Evolutionary conservation across 2,329 filamentous ascomycete species (phyloP).

Genomic region (Taxawa tesnikishii): DNA sequence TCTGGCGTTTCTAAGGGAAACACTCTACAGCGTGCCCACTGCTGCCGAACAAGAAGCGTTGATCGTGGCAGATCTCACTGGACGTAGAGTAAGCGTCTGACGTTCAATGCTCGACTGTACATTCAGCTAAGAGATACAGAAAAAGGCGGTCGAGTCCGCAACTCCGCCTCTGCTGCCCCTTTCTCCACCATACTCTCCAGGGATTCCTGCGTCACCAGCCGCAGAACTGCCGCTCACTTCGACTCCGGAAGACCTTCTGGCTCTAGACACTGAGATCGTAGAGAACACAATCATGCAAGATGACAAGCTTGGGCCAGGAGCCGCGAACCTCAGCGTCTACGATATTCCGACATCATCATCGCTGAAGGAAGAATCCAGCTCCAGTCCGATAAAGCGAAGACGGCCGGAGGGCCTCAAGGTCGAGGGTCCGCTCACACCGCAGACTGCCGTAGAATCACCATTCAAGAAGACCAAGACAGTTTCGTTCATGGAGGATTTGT

Average conservation of each 20-base stretch:
- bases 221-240: constrained; percentile 24
- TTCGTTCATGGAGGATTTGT: constrained; percentile 2
- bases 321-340: neutral
- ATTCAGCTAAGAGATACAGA: constrained; percentile 8
- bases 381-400: constrained; percentile 1
- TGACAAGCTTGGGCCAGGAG: constrained; percentile 6
- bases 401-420: constrained; percentile 4
- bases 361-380: neutral
- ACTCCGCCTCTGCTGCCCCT: constrained; percentile 33
- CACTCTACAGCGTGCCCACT: constrained; percentile 15
- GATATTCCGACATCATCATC: neutral
- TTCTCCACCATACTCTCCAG: constrained; percentile 22
- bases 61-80: constrained; percentile 12
- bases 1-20: constrained; percentile 8
- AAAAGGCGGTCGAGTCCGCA: constrained; percentile 10
- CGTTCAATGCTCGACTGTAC: constrained; percentile 11
- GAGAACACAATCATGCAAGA: constrained; percentile 20
- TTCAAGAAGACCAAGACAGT: constrained; percentile 3
- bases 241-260: constrained; percentile 21
- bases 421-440: constrained; percentile 3
- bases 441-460: neutral
- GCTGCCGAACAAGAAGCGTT: constrained; percentile 13
- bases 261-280: constrained; percentile 20
- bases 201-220: constrained; percentile 26
- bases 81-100: constrained; percentile 11